Evolutionary conservation across 2,329 filamentous ascomycete species (phyloP).

Genomic region (Ascochyta koolunga): DNA sequence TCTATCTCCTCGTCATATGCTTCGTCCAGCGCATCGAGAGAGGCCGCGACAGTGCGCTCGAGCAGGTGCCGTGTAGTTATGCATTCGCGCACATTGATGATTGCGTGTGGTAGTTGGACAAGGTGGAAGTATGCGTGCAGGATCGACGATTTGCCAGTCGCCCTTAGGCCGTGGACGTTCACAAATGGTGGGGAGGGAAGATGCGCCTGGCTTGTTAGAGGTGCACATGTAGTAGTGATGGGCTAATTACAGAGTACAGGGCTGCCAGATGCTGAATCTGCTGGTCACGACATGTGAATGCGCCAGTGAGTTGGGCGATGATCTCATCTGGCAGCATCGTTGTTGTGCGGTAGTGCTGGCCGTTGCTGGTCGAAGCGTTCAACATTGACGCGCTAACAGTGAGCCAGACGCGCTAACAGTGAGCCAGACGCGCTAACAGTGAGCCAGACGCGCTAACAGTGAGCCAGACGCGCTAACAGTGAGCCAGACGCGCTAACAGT

Average conservation of each 20-base stretch:
- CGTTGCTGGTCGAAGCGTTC: neutral
- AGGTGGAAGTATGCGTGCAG: constrained; percentile 65
- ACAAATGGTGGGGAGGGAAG: constrained; percentile 75
- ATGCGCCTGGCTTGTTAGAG: constrained; percentile 57
- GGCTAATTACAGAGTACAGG: constrained; percentile 50
- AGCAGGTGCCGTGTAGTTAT: constrained; percentile 79
- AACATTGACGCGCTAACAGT: constrained; percentile 22
- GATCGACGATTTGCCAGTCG: constrained; percentile 84
- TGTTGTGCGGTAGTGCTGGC: neutral
- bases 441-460: constrained; percentile 22
- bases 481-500: constrained; percentile 25
- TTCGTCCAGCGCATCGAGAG: constrained; percentile 47
- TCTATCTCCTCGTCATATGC: constrained; percentile 50
- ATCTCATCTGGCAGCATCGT: constrained; percentile 49
- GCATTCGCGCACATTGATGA: constrained; percentile 75
- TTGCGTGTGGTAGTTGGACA: constrained; percentile 60
- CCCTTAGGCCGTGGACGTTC: constrained; percentile 81
- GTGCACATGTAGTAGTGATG: neutral
- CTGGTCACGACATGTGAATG: constrained; percentile 53
- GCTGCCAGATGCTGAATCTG: constrained; percentile 55
- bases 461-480: constrained; percentile 26
- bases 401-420: constrained; percentile 26
- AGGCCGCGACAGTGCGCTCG: constrained; percentile 69
- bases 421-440: constrained; percentile 22
- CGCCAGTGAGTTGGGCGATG: constrained; percentile 41